phyloP scores from a whole-genome alignment of 129 eudicot genomes.

The Flaveria linearis region DNA sequence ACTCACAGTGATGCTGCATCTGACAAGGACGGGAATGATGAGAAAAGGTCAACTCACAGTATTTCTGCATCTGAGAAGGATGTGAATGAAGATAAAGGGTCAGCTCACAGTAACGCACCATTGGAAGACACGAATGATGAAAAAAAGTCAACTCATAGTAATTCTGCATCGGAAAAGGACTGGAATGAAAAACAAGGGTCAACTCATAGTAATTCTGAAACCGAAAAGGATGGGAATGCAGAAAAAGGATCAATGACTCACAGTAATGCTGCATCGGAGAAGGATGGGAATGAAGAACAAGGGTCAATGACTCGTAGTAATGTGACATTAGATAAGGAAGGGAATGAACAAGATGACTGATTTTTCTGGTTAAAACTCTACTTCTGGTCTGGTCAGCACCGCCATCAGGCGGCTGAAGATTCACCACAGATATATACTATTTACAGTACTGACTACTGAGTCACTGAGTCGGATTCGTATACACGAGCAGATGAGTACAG shows the following conservation, averaged over 20 bases:
- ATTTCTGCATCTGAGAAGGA: slow-evolving; percentile 13
- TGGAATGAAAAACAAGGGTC: slow-evolving; percentile 4
- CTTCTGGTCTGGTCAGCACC: slow-evolving; percentile 21
- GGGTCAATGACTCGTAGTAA: slow-evolving; percentile 8
- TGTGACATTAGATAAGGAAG: slow-evolving; percentile 14
- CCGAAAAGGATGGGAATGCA: not conserved
- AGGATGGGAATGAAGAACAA: not conserved
- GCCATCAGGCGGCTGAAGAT: slow-evolving; percentile 25
- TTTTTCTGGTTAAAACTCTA: slow-evolving; percentile 15
- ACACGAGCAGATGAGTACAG: not conserved
- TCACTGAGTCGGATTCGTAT: not conserved
- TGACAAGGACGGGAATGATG: slow-evolving; percentile 4
- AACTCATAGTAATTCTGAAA: not conserved
- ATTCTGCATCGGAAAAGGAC: slow-evolving; percentile 13
- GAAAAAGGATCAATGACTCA: slow-evolving; percentile 11
- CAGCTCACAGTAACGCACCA: slow-evolving; percentile 3
- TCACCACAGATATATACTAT: not conserved
- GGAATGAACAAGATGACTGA: not conserved
- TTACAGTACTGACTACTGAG: not conserved
- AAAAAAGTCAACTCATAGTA: slow-evolving; percentile 12
- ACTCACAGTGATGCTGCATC: slow-evolving; percentile 21
- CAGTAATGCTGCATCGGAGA: slow-evolving; percentile 17
- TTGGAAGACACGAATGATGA: not conserved
- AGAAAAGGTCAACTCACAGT: slow-evolving; percentile 20
- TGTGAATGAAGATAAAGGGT: not conserved